These are phyloP conservation scores for Blastobotrys americana DNA, from an alignment of 805 yeast species.

Conservation along the genomic window DNA sequence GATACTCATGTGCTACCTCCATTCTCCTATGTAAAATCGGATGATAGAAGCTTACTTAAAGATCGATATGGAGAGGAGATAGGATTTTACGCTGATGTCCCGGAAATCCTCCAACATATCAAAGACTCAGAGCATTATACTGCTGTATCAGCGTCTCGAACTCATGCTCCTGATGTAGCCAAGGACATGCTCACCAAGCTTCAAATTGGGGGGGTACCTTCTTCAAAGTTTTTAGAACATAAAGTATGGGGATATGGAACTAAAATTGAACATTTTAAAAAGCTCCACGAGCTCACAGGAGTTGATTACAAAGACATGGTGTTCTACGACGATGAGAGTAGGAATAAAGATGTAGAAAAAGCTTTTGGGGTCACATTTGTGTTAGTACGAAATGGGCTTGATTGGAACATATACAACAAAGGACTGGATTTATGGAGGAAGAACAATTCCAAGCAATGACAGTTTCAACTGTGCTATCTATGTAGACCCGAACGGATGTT, in stretches of 20 bases:
- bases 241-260: conserved; percentile 37
- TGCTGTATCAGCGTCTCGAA: conserved; percentile 64
- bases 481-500: no score
- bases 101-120: conserved; percentile 50
- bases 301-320: conserved; percentile 44
- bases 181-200: conserved; percentile 49
- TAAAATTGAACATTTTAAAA: conserved; percentile 46
- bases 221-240: conserved; percentile 44
- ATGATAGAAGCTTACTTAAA: conserved; percentile 33
- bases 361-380: conserved; percentile 62
- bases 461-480: no score
- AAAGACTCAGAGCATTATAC: conserved; percentile 41
- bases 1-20: conserved; percentile 65
- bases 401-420: conserved; percentile 45
- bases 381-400: conserved; percentile 55
- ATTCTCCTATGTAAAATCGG: conserved; percentile 29
- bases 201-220: conserved; percentile 46
- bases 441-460: no score
- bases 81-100: conserved; percentile 61
- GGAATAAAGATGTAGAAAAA: conserved; percentile 68
- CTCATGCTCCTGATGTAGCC: conserved; percentile 74
- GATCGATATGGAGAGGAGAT: conserved; percentile 53
- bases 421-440: conserved; percentile 17
- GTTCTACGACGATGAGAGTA: conserved; percentile 72
- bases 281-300: conserved; percentile 42